Evolutionary conservation across 2,329 filamentous ascomycete species (phyloP).

Genomic region (Neopestalotiopsis clavispora): DNA sequence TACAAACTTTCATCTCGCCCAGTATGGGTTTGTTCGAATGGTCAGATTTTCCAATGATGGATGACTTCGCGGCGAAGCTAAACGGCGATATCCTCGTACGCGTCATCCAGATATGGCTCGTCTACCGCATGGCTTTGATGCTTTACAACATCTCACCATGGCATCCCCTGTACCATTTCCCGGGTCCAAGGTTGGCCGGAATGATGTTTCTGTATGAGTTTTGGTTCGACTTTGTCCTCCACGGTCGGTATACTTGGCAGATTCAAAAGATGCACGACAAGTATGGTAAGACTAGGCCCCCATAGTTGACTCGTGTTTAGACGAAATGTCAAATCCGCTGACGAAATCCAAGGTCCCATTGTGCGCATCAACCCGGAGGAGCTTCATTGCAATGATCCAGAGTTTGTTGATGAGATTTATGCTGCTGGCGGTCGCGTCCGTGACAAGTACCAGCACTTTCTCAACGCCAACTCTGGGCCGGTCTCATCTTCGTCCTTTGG

Average conservation of each 20-base stretch:
- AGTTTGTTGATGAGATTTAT: slow-evolving; percentile 45
- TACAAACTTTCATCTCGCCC: background rate
- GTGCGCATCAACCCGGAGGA: slow-evolving; percentile 28
- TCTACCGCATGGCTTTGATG: slow-evolving; percentile 20
- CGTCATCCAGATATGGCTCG: slow-evolving; percentile 19
- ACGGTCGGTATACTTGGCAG: slow-evolving; percentile 24
- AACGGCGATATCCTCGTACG: background rate
- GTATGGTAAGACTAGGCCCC: slow-evolving; percentile 24
- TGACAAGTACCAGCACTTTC: slow-evolving; percentile 30
- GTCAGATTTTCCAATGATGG: background rate
- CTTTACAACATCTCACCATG: slow-evolving; percentile 29
- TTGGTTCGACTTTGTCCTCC: slow-evolving; percentile 26
- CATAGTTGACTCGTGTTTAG: too few relatives aligned
- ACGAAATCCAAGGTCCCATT: slow-evolving; percentile 15
- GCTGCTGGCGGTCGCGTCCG: slow-evolving; percentile 34
- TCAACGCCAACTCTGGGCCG: background rate
- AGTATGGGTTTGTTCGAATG: background rate
- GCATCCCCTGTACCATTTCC: slow-evolving; percentile 27
- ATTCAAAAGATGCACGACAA: slow-evolving; percentile 28
- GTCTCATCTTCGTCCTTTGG: slow-evolving; percentile 23
- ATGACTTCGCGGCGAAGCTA: background rate
- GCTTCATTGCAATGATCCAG: slow-evolving; percentile 25
- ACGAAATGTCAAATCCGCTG: too few relatives aligned
- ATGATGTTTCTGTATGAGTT: slow-evolving; percentile 26
- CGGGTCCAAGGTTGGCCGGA: slow-evolving; percentile 27